A percentile compares a stretch with the other conserved stretches of the same genome.
Evolutionary conservation across 176 grass and related monocot species (phyloP).

Genomic region (Phoenix dactylifera): DNA sequence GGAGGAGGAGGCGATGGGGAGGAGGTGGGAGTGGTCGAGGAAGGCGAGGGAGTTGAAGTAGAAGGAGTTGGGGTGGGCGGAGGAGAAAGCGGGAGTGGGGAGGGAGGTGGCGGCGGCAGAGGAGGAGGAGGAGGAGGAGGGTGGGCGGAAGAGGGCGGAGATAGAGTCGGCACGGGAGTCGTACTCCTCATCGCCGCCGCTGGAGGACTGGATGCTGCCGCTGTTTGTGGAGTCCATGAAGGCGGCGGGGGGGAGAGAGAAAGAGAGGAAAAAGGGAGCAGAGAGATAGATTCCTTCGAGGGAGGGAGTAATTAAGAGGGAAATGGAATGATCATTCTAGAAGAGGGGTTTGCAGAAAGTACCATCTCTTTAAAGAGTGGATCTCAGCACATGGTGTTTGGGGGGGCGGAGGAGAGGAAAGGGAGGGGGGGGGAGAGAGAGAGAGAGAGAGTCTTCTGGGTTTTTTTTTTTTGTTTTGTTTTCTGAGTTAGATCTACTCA

Average conservation of each 20-base stretch:
- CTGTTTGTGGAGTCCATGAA: slow-evolving; percentile 3
- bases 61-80: too few relatives aligned
- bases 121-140: not conserved
- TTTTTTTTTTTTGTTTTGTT: too few relatives aligned
- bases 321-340: slow-evolving; percentile 21
- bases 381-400: too few relatives aligned
- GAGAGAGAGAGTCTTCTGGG: not conserved
- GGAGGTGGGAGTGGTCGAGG: too few relatives aligned
- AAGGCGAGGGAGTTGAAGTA: too few relatives aligned
- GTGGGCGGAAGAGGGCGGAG: not conserved
- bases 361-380: too few relatives aligned
- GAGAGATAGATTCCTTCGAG: not conserved
- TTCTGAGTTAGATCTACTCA: too few relatives aligned
- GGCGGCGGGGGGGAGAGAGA: not conserved
- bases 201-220: not conserved
- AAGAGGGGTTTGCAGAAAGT: not conserved
- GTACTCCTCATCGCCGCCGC: not conserved
- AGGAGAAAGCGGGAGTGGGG: too few relatives aligned
- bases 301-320: not conserved
- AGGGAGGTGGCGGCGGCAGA: not conserved
- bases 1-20: too few relatives aligned
- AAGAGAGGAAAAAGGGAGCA: not conserved
- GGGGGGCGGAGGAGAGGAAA: slow-evolving; percentile 11
- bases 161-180: not conserved
- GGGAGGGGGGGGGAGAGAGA: slow-evolving; percentile 16